Base-by-base conservation (phyloP, 1,284 basidiomycete genomes). In the Cutaneotrichosporon mucoides region DNA sequence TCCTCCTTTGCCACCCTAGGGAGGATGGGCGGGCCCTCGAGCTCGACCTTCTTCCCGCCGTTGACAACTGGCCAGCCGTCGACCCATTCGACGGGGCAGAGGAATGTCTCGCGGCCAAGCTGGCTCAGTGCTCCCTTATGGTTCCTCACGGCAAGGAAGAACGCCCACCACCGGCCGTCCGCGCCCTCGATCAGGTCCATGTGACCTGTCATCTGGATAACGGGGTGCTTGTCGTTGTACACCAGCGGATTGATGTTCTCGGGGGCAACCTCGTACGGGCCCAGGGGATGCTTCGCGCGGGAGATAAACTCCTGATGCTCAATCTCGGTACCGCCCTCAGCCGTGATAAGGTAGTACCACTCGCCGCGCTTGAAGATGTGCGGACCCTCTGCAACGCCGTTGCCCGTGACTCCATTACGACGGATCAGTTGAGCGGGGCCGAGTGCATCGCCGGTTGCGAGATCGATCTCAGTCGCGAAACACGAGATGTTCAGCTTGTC, bases 261-360 rank as follows among this genome's bases (percentile, higher is more conserved):
- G 5, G 60, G 56, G 24, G 24, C 24, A 24, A 24, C 24, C 15
- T 67, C 62, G 42, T 44, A 72, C 9, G 51, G 57, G 3, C 48
- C 62, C 46, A 41, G 37, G 1, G 60, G 64, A 6, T 52, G 36
- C 11, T 46, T 58, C 38, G 60, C 59, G 16, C 69, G 59, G n/a
- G 44, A 64, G 2, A 71, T 59, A 57, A 63, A 66, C 45, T 66
- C 62, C 33, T 61, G 63, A 55, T 71, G 69, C 35, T 55, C 44
- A 2, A 43, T 55, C 51, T 69, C 65, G n/a, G 71, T 73, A 0
- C 72, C 72, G 0, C 70, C 72, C 41, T 73, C 72, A 4, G 72
- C 72, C 1, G 63, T 65, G 51, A 66, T 49, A 24, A 73, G 64
- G 64, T 72, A 72, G 51, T 69, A 68, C 7, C 41, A 65, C 0